Evolutionary conservation across 306 rosid species (phyloP), one percentile per base, ranked within the genome.

Genomic region (Prunus kanzakura): DNA sequence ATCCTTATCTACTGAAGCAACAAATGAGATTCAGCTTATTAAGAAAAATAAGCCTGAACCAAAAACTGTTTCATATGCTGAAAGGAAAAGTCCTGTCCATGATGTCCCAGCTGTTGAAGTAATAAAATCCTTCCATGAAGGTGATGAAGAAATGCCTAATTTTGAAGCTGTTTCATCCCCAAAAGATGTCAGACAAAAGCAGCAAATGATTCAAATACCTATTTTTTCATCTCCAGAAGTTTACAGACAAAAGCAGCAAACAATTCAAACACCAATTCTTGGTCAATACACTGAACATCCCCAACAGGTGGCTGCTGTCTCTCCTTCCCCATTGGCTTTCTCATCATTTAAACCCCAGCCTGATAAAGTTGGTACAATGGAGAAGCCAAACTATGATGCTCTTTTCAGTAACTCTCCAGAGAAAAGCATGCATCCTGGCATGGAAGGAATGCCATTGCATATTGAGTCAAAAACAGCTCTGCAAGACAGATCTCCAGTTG

Each of bases 141-240:
- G 71, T 77, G 90, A 89, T 79, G 93, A 89, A 85, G 88, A 88
- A 80, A 85, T 86, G 83, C 70, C 64, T 15, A 89, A 82, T 52
- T 65, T 45, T 69, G 85, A 74, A 74, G 79, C 51, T 76, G 69
- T 69, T 78, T 75, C 81, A 75, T 79, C 88, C 73, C 85, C 91
- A 60, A 84, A 76, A 77, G 82, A 77, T 64, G 51, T 55, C 86
- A 73, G 71, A 79, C 76, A 83, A 76, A 82, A 69, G 70, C 84
- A 80, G 76, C 80, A 82, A 51, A 66, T 72, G 32, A 61, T 73
- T 78, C 84, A 85, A 75, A 68, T 76, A 30, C 79, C 75, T 1
- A 47, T 45, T 8, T 41, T 72, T 25, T 72, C 67, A 57, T 46
- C 55, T 6, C 65, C 70, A 58, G 87, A 74, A 74, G 78, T 61